A percentile compares a stretch with the other conserved stretches of the same genome.
These are phyloP conservation scores for Sugiyamaella grinbergsii DNA, from an alignment of 1,139 yeast genomes.

Conservation along the genomic window DNA sequence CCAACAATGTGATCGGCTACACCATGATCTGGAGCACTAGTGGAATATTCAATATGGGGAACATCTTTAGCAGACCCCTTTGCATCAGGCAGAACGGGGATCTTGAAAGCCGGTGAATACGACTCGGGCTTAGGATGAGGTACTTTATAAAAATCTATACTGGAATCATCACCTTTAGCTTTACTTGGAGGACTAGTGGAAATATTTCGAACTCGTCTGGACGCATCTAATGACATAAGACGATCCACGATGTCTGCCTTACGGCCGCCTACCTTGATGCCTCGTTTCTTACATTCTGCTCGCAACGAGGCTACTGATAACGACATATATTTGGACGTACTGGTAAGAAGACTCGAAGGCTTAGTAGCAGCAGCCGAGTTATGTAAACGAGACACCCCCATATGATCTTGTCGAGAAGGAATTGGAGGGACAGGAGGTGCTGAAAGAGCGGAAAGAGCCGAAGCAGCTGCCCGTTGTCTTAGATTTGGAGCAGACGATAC, in stretches of 20 bases:
- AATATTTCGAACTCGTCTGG: conserved; percentile 22
- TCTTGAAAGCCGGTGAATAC: conserved; percentile 40
- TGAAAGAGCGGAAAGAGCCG: conserved; percentile 1
- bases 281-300: conserved; percentile 57
- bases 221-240: conserved; percentile 43
- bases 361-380: conserved; percentile 39
- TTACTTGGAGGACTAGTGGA: conserved; percentile 8
- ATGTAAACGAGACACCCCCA: conserved; percentile 30
- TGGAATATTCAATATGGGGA: conserved; percentile 31
- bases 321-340: conserved; percentile 36
- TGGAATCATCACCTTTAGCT: conserved; percentile 47
- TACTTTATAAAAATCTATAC: conserved; percentile 47
- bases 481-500: conserved; percentile 29
- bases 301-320: conserved; percentile 55
- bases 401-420: conserved; percentile 1
- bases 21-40: conserved; percentile 35
- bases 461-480: conserved; percentile 22
- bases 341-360: conserved; percentile 39
- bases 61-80: conserved; percentile 30
- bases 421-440: conserved; percentile 12
- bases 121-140: conserved; percentile 38
- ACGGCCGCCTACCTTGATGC: conserved; percentile 57
- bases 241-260: conserved; percentile 58
- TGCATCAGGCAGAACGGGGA: conserved; percentile 46
- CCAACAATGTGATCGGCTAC: conserved; percentile 28